Percentiles rank a stretch among this genome's conserved stretches.
These are phyloP conservation scores for Sugiyamaella americana DNA, from an alignment of 805 yeast species.

Conservation along the genomic window DNA sequence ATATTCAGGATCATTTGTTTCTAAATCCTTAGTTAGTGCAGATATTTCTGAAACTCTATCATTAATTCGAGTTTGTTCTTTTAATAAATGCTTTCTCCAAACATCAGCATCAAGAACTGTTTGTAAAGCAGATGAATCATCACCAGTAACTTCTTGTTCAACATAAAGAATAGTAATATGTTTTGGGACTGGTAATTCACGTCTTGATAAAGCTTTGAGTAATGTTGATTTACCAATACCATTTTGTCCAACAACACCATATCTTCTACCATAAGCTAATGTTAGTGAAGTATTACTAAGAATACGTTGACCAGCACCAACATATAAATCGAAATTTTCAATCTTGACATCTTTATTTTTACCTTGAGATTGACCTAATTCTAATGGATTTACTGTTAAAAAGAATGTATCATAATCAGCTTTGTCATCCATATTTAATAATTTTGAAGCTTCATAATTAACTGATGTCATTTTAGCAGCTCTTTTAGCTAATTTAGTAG, in stretches of 20 bases:
- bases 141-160: slow-evolving; percentile 95
- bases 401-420: slow-evolving; percentile 92
- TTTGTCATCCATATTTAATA: slow-evolving; percentile 54
- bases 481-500: slow-evolving; percentile 91
- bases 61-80: slow-evolving; percentile 57
- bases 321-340: slow-evolving; percentile 88
- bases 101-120: slow-evolving; percentile 99
- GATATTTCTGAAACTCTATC: slow-evolving; percentile 72
- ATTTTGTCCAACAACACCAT: slow-evolving; percentile 97
- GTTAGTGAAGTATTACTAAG: slow-evolving; percentile 82
- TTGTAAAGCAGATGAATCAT: slow-evolving; percentile 83
- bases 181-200: slow-evolving; percentile 91
- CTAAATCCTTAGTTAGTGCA: slow-evolving; percentile 24
- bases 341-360: slow-evolving; percentile 94
- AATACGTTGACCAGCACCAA: slow-evolving; percentile 93
- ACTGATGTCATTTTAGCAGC: slow-evolving; percentile 32
- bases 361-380: slow-evolving; percentile 58
- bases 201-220: slow-evolving; percentile 81
- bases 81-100: slow-evolving; percentile 86
- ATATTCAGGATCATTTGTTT: slow-evolving; percentile 41
- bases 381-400: slow-evolving; percentile 91
- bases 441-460: slow-evolving; percentile 70
- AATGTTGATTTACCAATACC: slow-evolving; percentile 99
- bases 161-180: slow-evolving; percentile 95
- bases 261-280: slow-evolving; percentile 85